A percentile compares a stretch with the other conserved stretches of the same genome.
These are phyloP conservation scores for Cytospora mali DNA, from an alignment of 2,329 filamentous ascomycete genomes.

Conservation along the genomic window DNA sequence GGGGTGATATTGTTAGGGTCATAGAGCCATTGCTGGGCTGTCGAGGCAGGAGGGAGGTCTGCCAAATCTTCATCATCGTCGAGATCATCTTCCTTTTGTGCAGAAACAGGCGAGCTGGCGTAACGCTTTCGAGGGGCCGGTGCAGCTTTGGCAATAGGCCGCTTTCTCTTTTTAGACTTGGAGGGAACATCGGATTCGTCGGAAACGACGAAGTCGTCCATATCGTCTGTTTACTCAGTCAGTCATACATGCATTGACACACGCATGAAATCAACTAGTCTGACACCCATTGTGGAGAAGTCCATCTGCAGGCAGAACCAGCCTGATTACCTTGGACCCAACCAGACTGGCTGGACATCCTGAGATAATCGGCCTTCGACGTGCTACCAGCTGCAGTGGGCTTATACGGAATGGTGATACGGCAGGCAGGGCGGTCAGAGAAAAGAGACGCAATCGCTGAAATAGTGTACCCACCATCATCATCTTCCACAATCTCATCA, in stretches of 20 bases:
- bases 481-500: conserved; percentile 62
- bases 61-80: conserved; percentile 59
- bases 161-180: conserved; percentile 74
- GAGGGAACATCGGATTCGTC: conserved; percentile 77
- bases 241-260: conserved; percentile 21
- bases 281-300: neutral
- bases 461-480: conserved; percentile 54
- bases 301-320: no score
- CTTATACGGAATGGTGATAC: no score
- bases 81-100: conserved; percentile 48
- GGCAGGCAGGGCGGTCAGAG: no score
- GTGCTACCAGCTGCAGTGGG: neutral
- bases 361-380: neutral
- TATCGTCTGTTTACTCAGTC: conserved; percentile 56
- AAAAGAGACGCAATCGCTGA: neutral
- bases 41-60: conserved; percentile 64
- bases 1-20: conserved; percentile 52
- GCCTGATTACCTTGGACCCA: no score
- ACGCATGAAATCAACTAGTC: neutral
- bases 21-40: conserved; percentile 80
- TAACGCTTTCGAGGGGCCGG: conserved; percentile 62
- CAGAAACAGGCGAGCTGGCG: conserved; percentile 43
- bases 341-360: no score
- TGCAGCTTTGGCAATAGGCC: conserved; percentile 53
- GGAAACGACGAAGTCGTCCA: conserved; percentile 85